Evolutionary conservation across 352 stramenopile genomes (phyloP), one percentile per base, ranked within the genome.

Genomic region (Globisporangium cederbergense): DNA sequence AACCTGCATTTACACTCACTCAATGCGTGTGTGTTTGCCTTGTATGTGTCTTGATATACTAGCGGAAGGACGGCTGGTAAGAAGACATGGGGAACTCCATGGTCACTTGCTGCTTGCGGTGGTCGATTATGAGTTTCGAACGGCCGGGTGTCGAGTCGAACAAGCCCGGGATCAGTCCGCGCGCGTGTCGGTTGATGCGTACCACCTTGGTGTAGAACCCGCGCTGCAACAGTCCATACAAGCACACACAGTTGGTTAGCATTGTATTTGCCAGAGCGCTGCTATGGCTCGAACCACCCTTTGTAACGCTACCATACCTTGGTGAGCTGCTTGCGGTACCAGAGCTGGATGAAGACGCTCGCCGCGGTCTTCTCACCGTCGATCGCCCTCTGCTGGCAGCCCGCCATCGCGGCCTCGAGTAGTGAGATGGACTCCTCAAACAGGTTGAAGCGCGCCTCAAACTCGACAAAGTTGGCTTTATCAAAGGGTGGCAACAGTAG

Each of bases 151-250:
- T 87, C n/a, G 80, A 81, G 61, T 89, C 80, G 42, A 89, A 89
- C 66, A 89, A 75, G 7, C 77, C 78, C 2, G 76, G 76, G 36
- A 89, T 75, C 3, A 89, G 64, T 0, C 80, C 76, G 40, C 80
- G 76, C 38, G 84, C 72, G 46, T 78, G 77, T 22, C 74, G 78
- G 9, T 69, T 67, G 18, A 81, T 63, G 22, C 69, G 66, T 28
- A 87, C 58, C 32, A 68, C 65, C 43, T 81, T 83, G 22, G 76
- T 86, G 51, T 89, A 89, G 58, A 89, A 89, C 11, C 76, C 74
- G 36, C 77, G 74, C 60, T 78, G 20, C 11, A 18, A 56, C 20
- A 32, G 22, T 11, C 2, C 20, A 54, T 11, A 61, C 36, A 36
- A 30, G 25, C 25, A 28, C 18, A 28, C 18, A 28, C 42, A 50